These are phyloP conservation scores for Colletotrichum sp. DNA, from an alignment of 2,329 filamentous ascomycete species.

Conservation along the genomic window DNA sequence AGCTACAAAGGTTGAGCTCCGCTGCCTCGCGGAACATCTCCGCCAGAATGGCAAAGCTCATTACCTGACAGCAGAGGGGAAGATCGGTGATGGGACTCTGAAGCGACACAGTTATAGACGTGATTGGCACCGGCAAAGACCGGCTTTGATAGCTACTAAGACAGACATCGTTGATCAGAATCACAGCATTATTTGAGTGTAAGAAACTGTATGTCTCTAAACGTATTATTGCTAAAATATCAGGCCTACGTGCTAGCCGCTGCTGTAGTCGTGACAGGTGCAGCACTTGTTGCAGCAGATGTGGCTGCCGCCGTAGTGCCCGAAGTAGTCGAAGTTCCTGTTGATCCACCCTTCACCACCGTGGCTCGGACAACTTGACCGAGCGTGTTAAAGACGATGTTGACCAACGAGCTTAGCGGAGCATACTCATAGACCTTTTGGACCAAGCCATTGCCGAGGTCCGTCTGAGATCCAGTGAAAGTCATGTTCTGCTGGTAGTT, in stretches of 20 bases:
- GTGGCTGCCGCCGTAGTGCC: conserved; percentile 2
- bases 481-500: conserved; percentile 67
- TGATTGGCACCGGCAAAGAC: not conserved
- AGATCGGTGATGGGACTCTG: not conserved
- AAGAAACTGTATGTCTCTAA: not conserved
- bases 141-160: not conserved
- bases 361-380: conserved; percentile 60
- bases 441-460: conserved; percentile 39
- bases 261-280: not conserved
- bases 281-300: not conserved
- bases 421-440: conserved; percentile 60
- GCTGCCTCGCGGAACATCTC: not conserved
- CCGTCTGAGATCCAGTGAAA: conserved; percentile 35
- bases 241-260: not conserved
- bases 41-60: not conserved
- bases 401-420: conserved; percentile 54
- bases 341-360: conserved; percentile 29
- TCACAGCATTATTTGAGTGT: not conserved
- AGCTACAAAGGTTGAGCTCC: not conserved
- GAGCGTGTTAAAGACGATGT: conserved; percentile 60
- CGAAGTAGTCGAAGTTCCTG: conserved; percentile 7
- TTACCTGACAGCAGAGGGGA: not conserved
- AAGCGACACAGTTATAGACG: not conserved
- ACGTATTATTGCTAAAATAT: not conserved
- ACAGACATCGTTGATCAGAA: not conserved